Conservation (phyloP, 768 basidiomycete genomes). For the Tulasnella sp. region DNA sequence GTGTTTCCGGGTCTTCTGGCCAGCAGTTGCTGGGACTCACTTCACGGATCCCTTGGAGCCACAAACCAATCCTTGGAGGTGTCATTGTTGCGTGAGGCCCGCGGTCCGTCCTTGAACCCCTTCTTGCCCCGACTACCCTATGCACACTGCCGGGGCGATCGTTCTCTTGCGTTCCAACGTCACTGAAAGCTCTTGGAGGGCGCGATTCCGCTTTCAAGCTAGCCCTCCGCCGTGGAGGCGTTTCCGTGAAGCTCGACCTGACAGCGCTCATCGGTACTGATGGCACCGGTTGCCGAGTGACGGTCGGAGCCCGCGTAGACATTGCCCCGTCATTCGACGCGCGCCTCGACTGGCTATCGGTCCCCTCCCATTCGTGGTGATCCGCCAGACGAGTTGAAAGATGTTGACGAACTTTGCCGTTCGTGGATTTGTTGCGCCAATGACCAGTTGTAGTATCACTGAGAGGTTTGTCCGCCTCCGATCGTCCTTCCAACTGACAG, state of each 20-base stretch:
- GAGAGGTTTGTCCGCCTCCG: neutral
- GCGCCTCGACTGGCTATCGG: neutral
- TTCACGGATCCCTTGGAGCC: neutral
- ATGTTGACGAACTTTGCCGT: neutral
- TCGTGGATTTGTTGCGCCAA: neutral
- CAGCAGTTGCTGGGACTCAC: neutral
- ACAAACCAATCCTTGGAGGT: neutral
- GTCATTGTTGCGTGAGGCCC: neutral
- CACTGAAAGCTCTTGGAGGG: neutral
- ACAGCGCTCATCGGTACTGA: neutral
- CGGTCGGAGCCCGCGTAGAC: neutral
- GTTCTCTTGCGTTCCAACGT: neutral
- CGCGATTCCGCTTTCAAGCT: neutral
- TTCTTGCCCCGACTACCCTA: neutral
- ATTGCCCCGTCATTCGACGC: neutral
- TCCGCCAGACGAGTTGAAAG: neutral
- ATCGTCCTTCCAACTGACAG: neutral
- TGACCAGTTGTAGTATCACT: neutral
- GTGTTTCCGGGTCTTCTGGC: neutral
- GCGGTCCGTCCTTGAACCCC: neutral
- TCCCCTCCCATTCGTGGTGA: neutral
- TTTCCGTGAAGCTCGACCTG: neutral
- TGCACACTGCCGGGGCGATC: neutral
- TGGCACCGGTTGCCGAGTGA: neutral
- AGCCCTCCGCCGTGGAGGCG: neutral